Evolutionary conservation across 768 basidiomycete species (phyloP), one percentile per base, ranked within the genome.

Genomic region (Termitomyces eurrhizus): DNA sequence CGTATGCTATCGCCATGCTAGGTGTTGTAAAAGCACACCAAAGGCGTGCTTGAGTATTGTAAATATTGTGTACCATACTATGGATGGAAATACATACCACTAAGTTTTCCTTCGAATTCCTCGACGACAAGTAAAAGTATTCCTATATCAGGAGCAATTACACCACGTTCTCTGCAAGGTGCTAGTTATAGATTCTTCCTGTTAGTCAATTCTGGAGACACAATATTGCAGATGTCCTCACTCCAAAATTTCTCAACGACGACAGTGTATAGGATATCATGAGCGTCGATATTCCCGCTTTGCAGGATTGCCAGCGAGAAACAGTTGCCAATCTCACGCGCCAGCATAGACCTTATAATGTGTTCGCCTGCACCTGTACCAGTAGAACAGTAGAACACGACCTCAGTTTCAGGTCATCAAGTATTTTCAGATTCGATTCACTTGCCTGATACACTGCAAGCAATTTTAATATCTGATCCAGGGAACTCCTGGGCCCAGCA

Each of bases 21-120:
- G 84, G 77, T 29, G 92, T 87, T 7, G 92, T 93, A 73, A 93
- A 93, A 44, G 85, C 89, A 68, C 91, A 92, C 89, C 90, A 93
- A 41, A 92, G 72, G 37, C 89, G 83, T 35, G 81, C 90, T 89
- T 53, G 50, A 35, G 50, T 35, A n/a, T 46, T 33, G 44, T 58
- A 12, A 35, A 57, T 46, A 48, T 41, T 16, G 52, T 57, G 37
- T 50, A 63, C 33, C 1, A 37, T 48, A 56, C 29, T 24, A 61
- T 62, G 11, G 37, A 26, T 32, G 42, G 9, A 45, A 44, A 46
- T 35, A 52, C 67, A 57, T 48, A 69, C 69, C 69, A 21, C 42
- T 45, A 14, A 56, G 59, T 33, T 51, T 58, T 41, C 64, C 67
- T 12, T 66, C 68, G 8, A 56, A 65, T 46, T 79, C 77, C 58